These are phyloP conservation scores for Pyronema omphalodes DNA, from an alignment of 495 filamentous ascomycete genomes.

Conservation along the genomic window DNA sequence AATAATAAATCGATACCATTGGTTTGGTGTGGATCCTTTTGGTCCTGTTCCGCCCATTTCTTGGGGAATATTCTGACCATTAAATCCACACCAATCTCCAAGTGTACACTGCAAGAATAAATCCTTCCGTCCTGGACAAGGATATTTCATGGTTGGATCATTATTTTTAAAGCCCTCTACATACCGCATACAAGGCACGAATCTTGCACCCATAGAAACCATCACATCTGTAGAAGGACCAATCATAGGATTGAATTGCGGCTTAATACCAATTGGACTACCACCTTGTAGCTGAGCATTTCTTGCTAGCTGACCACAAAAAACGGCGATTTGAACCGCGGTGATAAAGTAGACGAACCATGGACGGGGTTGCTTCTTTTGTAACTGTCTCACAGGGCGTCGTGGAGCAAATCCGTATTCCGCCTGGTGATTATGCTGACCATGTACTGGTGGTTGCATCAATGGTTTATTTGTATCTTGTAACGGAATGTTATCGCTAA, in stretches of 20 bases:
- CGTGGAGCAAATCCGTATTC: slow-evolving; percentile 26
- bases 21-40: slow-evolving; percentile 49
- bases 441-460: slow-evolving; percentile 26
- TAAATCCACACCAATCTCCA: slow-evolving; percentile 64
- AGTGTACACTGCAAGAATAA: slow-evolving; percentile 38
- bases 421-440: slow-evolving; percentile 24
- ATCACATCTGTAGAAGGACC: slow-evolving; percentile 76
- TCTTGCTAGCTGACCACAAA: slow-evolving; percentile 72
- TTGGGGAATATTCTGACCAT: slow-evolving; percentile 27
- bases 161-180: slow-evolving; percentile 43
- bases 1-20: slow-evolving; percentile 91
- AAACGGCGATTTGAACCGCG: slow-evolving; percentile 61
- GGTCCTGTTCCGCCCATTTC: slow-evolving; percentile 28
- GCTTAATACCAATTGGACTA: slow-evolving; percentile 68
- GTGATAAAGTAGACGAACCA: slow-evolving; percentile 74
- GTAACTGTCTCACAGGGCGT: slow-evolving; percentile 23
- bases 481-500: slow-evolving; percentile 36
- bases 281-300: slow-evolving; percentile 43
- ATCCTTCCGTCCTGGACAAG: slow-evolving; percentile 52
- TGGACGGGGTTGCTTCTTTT: slow-evolving; percentile 28
- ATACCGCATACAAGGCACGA: slow-evolving; percentile 85
- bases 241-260: slow-evolving; percentile 88
- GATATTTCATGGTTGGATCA: slow-evolving; percentile 35
- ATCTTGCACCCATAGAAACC: slow-evolving; percentile 93
- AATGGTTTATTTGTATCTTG: slow-evolving; percentile 18